These are phyloP conservation scores for Yamadazyma blattariae DNA, from an alignment of 1,139 yeast species.

Conservation along the genomic window DNA sequence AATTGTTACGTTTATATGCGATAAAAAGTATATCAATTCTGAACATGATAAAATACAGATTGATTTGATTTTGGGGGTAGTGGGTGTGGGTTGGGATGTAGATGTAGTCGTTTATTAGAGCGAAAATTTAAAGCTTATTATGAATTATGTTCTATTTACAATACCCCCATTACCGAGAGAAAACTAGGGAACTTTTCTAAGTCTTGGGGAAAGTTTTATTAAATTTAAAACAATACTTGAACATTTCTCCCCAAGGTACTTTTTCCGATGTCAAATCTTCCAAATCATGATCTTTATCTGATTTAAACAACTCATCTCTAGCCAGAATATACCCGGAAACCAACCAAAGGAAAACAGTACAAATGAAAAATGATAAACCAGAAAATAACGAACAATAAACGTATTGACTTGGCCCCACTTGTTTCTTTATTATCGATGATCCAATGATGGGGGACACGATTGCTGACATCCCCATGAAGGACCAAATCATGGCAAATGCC, in stretches of 20 bases:
- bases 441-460: constrained; percentile 56
- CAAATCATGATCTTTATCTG: constrained; percentile 16
- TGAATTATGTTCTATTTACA: too few species aligned
- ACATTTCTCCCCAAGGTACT: constrained; percentile 15
- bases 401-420: constrained; percentile 42
- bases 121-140: too few species aligned
- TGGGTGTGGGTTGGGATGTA: too few species aligned
- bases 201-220: constrained; percentile 1
- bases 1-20: too few species aligned
- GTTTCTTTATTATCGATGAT: constrained; percentile 36
- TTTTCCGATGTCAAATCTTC: constrained; percentile 15
- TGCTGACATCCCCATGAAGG: constrained; percentile 43
- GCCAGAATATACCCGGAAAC: constrained; percentile 50
- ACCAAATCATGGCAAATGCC: constrained; percentile 48
- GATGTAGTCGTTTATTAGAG: too few species aligned
- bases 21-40: too few species aligned
- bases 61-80: too few species aligned
- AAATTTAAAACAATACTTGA: constrained; percentile 14
- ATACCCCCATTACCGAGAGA: too few species aligned
- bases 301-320: constrained; percentile 25
- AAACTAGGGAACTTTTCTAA: too few species aligned
- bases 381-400: constrained; percentile 50
- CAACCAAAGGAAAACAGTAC: constrained; percentile 33
- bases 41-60: too few species aligned
- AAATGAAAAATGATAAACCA: constrained; percentile 47